Conservation (phyloP, 2,329 filamentous ascomycete species). For the Claviceps purpurea region DNA sequence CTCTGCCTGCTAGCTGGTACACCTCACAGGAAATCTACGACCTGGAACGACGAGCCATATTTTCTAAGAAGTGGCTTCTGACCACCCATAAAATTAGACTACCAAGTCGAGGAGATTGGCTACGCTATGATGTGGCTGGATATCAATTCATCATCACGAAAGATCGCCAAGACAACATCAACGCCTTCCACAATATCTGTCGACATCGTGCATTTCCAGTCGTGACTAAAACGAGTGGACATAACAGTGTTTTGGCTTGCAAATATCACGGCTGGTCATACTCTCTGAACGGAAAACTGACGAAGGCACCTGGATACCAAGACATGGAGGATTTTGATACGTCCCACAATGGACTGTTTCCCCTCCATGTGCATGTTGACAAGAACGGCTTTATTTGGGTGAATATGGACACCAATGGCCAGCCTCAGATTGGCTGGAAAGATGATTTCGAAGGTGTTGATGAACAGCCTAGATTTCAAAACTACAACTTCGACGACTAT, state of each 20-base stretch:
- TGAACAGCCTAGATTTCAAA: slow-evolving; percentile 27
- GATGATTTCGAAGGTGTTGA: slow-evolving; percentile 38
- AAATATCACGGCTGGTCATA: slow-evolving; percentile 53
- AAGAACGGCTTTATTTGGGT: slow-evolving; percentile 43
- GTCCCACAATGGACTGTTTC: slow-evolving; percentile 40
- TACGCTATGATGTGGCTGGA: slow-evolving; percentile 40
- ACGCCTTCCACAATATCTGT: slow-evolving; percentile 51
- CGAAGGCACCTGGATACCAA: slow-evolving; percentile 47
- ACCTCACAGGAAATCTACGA: slow-evolving; percentile 39
- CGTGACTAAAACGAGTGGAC: slow-evolving; percentile 35
- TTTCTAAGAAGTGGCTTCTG: slow-evolving; percentile 43
- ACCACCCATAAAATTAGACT: slow-evolving; percentile 39
- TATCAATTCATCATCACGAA: slow-evolving; percentile 40
- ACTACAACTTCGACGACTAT: slow-evolving; percentile 39
- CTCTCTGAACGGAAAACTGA: slow-evolving; percentile 39
- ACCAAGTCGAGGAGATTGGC: slow-evolving; percentile 39
- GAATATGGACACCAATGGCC: slow-evolving; percentile 35
- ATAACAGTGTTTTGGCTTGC: slow-evolving; percentile 40
- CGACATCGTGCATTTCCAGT: slow-evolving; percentile 48
- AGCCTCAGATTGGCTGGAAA: slow-evolving; percentile 35
- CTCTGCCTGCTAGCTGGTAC: slow-evolving; percentile 39
- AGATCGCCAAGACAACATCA: slow-evolving; percentile 37
- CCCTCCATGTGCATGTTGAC: slow-evolving; percentile 40
- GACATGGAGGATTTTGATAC: slow-evolving; percentile 42
- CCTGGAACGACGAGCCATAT: slow-evolving; percentile 42